A percentile compares a stretch with the other conserved stretches of the same genome.
These are phyloP conservation scores for Penicillium parvum DNA, from an alignment of 495 filamentous ascomycete species.

Conservation along the genomic window DNA sequence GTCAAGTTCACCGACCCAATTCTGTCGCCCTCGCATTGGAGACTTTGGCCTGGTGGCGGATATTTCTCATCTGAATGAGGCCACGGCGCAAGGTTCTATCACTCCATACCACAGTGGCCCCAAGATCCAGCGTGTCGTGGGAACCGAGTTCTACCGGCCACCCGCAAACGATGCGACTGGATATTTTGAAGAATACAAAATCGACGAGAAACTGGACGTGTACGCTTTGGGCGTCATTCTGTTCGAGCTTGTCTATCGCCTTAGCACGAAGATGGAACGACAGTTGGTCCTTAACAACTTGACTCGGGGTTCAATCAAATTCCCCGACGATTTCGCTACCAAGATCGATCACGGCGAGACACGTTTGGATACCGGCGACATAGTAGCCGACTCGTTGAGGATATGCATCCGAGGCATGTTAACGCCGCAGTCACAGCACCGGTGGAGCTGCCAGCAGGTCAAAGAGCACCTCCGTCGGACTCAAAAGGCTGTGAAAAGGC, in stretches of 20 bases:
- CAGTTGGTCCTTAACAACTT: constrained; percentile 44
- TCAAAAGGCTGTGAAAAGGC: constrained; percentile 19
- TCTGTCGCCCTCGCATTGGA: constrained; percentile 48
- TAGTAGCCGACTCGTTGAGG: constrained; percentile 36
- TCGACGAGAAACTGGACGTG: constrained; percentile 51
- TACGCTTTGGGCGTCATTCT: constrained; percentile 53
- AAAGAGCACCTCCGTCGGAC: constrained; percentile 26
- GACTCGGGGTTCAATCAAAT: constrained; percentile 28
- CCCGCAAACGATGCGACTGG: constrained; percentile 13
- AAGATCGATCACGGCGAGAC: constrained; percentile 35
- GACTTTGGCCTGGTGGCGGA: constrained; percentile 54
- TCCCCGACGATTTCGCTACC: constrained; percentile 35
- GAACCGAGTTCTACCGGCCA: constrained; percentile 47
- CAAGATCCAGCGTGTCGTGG: constrained; percentile 35
- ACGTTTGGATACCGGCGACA: constrained; percentile 22
- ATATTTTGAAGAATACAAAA: constrained; percentile 27
- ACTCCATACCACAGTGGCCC: constrained; percentile 15
- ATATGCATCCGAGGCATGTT: constrained; percentile 46
- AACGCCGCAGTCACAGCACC: constrained; percentile 30
- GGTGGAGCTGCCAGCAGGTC: constrained; percentile 39
- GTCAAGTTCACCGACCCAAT: constrained; percentile 21
- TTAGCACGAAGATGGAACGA: constrained; percentile 52
- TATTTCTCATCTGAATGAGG: constrained; percentile 40
- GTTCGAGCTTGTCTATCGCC: constrained; percentile 48
- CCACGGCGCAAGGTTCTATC: constrained; percentile 8